A percentile compares a stretch with the other conserved stretches of the same genome.
Conservation (phyloP, 2,329 filamentous ascomycete genomes). For the Microdochium bolleyi region DNA sequence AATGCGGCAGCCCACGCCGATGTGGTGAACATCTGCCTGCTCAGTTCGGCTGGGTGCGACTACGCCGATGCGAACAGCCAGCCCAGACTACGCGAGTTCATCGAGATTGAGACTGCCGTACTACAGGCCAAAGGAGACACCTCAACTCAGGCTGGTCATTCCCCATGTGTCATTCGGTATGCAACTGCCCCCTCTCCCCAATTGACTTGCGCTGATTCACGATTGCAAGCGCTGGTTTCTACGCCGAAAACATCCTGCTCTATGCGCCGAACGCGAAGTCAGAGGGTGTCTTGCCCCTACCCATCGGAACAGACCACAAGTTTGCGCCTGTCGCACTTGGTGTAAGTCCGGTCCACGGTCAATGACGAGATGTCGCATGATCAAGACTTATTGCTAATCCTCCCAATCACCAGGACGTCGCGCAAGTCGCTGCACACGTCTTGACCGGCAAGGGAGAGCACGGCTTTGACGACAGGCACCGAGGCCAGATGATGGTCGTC, state of each 20-base stretch:
- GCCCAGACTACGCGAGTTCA: constrained; percentile 40
- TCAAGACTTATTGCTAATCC: neutral
- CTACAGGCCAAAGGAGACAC: constrained; percentile 34
- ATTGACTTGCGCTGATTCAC: neutral
- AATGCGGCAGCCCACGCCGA: constrained; percentile 33
- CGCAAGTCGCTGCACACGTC: constrained; percentile 37
- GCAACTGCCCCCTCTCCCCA: neutral
- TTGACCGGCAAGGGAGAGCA: constrained; percentile 37
- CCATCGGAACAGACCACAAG: constrained; percentile 37
- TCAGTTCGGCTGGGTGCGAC: constrained; percentile 40
- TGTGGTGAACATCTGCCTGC: constrained; percentile 35
- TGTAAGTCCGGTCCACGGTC: constrained; percentile 16
- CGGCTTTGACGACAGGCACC: constrained; percentile 39
- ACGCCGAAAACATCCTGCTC: constrained; percentile 41
- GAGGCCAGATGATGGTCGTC: constrained; percentile 44
- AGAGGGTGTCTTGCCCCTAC: constrained; percentile 34
- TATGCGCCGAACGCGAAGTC: constrained; percentile 36
- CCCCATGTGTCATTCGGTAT: constrained; percentile 36
- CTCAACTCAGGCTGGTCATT: constrained; percentile 26
- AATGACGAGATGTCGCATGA: no score
- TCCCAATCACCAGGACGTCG: constrained; percentile 29
- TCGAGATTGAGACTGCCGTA: constrained; percentile 36
- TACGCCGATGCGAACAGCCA: constrained; percentile 39
- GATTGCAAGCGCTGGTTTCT: constrained; percentile 35
- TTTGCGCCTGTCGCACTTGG: constrained; percentile 41